These are phyloP conservation scores for Endoconidiophora laricicola DNA, from an alignment of 2,329 filamentous ascomycete genomes.

Conservation along the genomic window DNA sequence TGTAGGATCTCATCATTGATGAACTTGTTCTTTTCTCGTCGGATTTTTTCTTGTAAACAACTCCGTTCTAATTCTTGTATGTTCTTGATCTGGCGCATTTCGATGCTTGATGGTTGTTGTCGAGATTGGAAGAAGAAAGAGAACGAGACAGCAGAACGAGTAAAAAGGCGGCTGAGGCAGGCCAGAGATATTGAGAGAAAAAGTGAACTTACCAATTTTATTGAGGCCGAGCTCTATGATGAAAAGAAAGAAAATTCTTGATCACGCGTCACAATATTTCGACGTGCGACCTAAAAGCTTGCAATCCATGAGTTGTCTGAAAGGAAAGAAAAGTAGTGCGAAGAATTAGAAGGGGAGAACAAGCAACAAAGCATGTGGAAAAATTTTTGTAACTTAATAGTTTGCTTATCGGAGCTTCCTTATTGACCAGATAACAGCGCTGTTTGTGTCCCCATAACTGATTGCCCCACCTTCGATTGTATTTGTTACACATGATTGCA, in stretches of 20 bases:
- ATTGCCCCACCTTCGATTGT: too few relatives aligned
- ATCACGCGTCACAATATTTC: too few relatives aligned
- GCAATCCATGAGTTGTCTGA: background rate
- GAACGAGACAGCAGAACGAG: background rate
- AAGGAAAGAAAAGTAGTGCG: background rate
- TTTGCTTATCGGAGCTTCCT: background rate
- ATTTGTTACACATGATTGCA: too few relatives aligned
- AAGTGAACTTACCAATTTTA: background rate
- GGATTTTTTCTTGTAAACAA: background rate
- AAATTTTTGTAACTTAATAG: background rate
- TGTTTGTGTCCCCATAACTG: background rate
- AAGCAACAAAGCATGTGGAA: background rate
- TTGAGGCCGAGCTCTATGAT: background rate
- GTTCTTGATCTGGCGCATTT: too few relatives aligned
- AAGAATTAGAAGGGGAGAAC: background rate
- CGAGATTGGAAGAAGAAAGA: background rate
- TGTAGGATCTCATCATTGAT: slow-evolving; percentile 24
- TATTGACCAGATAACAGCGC: background rate
- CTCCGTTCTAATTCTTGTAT: too few relatives aligned
- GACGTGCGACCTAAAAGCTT: too few relatives aligned
- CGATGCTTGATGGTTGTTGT: background rate
- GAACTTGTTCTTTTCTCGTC: background rate
- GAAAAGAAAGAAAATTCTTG: too few relatives aligned
- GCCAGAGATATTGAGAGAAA: background rate
- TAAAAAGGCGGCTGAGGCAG: background rate